These are phyloP conservation scores for Phyllosticta paracitricarpa DNA, from an alignment of 2,329 filamentous ascomycete species.

Conservation along the genomic window DNA sequence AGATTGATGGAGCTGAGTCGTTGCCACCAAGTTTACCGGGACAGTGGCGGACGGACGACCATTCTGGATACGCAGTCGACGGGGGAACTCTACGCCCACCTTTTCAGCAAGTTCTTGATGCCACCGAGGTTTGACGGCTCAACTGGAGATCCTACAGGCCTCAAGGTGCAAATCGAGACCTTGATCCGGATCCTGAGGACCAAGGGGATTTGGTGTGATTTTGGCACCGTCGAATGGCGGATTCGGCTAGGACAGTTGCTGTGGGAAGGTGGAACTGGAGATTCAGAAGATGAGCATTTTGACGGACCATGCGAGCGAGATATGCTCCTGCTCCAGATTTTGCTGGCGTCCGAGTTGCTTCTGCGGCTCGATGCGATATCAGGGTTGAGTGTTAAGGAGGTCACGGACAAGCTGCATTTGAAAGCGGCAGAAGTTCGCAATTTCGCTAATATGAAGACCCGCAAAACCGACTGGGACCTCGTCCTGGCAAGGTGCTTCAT, in stretches of 20 bases:
- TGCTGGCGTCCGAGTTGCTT: slow-evolving; percentile 44
- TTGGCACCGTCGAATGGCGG: slow-evolving; percentile 65
- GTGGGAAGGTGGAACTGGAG: slow-evolving; percentile 41
- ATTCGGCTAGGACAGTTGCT: slow-evolving; percentile 63
- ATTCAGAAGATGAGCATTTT: slow-evolving; percentile 6
- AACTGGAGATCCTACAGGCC: slow-evolving; percentile 46
- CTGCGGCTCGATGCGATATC: slow-evolving; percentile 43
- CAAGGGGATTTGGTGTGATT: slow-evolving; percentile 63
- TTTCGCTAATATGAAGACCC: slow-evolving; percentile 38
- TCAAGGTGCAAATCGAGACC: slow-evolving; percentile 60
- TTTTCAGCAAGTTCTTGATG: slow-evolving; percentile 34
- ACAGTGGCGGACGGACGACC: slow-evolving; percentile 45
- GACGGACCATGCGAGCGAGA: slow-evolving; percentile 36
- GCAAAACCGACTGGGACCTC: slow-evolving; percentile 48
- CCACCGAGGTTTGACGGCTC: slow-evolving; percentile 30
- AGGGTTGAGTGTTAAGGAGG: slow-evolving; percentile 19
- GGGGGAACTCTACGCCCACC: slow-evolving; percentile 38
- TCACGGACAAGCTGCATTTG: slow-evolving; percentile 31
- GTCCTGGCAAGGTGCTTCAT: slow-evolving; percentile 43
- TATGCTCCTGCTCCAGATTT: slow-evolving; percentile 45
- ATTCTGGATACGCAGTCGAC: slow-evolving; percentile 41
- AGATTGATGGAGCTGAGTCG: slow-evolving; percentile 35
- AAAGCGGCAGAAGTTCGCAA: slow-evolving; percentile 34
- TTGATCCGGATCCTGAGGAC: slow-evolving; percentile 55
- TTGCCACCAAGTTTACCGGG: slow-evolving; percentile 43